Evolutionary conservation across 306 rosid species (phyloP).

Genomic region (Cyamopsis tetragonoloba): DNA sequence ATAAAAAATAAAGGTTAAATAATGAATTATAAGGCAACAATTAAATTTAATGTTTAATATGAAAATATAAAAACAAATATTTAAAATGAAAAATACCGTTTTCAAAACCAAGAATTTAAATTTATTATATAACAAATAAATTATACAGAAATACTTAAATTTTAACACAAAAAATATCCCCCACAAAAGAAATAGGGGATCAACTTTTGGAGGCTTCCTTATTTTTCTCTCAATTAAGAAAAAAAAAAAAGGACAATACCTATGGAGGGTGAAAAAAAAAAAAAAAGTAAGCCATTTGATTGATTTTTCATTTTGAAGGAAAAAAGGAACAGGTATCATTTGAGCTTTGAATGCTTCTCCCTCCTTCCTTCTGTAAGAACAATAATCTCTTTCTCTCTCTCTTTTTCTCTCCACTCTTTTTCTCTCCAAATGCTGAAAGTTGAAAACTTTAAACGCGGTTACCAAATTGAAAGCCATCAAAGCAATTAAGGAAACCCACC

Average conservation of each 20-base stretch:
- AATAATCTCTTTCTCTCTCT: neutral
- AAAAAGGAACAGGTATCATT: neutral
- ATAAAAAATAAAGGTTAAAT: too few species aligned
- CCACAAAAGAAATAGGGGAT: neutral
- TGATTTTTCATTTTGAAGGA: neutral
- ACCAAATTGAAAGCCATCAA: neutral
- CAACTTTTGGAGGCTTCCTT: neutral
- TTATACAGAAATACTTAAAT: too few species aligned
- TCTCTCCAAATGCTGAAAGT: slow-evolving; percentile 30
- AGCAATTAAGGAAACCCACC: neutral
- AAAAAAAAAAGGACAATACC: neutral
- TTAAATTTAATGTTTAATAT: too few species aligned
- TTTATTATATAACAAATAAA: too few species aligned
- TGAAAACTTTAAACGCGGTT: neutral
- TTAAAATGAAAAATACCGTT: too few species aligned
- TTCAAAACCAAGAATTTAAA: too few species aligned
- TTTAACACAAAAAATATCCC: too few species aligned
- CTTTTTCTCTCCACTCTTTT: neutral
- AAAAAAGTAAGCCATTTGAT: neutral
- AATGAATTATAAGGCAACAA: too few species aligned
- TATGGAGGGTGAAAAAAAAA: slow-evolving; percentile 11
- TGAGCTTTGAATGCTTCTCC: slow-evolving; percentile 46
- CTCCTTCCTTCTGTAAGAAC: slow-evolving; percentile 19
- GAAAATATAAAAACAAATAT: too few species aligned
- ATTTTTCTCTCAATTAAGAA: slow-evolving; percentile 3